phyloP scores from a whole-genome alignment of 306 rosid genomes.

The Albizia julibrissin region DNA sequence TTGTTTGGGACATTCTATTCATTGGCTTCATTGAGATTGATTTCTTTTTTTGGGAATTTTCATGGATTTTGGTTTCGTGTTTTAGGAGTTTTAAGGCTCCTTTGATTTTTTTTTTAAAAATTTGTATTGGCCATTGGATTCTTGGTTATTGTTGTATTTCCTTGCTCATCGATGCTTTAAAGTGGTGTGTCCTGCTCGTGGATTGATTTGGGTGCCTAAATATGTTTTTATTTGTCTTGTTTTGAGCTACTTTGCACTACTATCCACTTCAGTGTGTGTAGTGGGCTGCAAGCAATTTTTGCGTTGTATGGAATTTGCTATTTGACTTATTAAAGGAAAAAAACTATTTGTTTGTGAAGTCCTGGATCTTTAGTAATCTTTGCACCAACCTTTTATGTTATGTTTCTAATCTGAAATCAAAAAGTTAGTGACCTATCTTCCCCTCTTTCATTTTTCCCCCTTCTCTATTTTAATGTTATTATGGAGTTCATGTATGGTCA shows the following conservation, averaged over 20 bases:
- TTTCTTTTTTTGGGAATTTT: too few species aligned
- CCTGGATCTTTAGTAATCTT: background rate
- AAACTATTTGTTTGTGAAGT: background rate
- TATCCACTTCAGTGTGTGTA: background rate
- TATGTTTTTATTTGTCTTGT: constrained; percentile 1
- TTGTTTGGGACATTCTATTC: too few species aligned
- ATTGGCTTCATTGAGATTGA: too few species aligned
- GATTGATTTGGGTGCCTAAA: background rate
- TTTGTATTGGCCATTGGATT: background rate
- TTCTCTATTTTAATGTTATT: background rate
- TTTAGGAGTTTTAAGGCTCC: constrained; percentile 3
- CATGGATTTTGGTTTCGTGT: background rate
- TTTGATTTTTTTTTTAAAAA: background rate
- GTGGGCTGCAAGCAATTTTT: too few species aligned
- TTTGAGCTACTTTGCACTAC: background rate
- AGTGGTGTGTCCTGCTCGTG: background rate
- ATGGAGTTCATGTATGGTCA: background rate
- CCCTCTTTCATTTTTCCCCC: background rate
- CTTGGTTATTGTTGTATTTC: background rate
- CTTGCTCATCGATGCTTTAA: background rate
- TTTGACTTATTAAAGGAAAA: background rate
- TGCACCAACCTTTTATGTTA: background rate
- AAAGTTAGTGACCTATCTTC: background rate
- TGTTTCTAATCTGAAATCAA: background rate
- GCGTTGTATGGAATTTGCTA: background rate